A percentile compares a stretch with the other conserved stretches of the same genome.
These are phyloP conservation scores for Cyclotella sp. DNA, from an alignment of 108 stramenopile genomes.

Conservation along the genomic window DNA sequence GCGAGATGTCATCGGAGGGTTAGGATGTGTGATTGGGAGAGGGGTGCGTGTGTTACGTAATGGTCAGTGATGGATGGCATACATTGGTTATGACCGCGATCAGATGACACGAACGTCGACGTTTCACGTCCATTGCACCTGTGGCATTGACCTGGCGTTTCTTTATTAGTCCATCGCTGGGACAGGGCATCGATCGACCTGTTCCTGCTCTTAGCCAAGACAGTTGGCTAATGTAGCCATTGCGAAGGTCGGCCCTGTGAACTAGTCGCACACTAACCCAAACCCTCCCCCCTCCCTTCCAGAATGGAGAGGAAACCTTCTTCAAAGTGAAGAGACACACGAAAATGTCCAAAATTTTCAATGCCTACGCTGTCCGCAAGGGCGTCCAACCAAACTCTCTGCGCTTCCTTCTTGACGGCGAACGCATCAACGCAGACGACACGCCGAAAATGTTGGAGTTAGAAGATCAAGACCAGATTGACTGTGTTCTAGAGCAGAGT, in stretches of 20 bases:
- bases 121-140: no score
- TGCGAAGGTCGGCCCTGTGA: no score
- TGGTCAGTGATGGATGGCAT: no score
- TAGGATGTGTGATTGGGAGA: no score
- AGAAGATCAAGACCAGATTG: conserved; percentile 83
- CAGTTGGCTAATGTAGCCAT: no score
- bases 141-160: no score
- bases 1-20: not conserved
- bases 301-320: conserved; percentile 64
- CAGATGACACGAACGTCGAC: no score
- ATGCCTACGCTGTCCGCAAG: conserved; percentile 66
- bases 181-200: no score
- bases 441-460: conserved; percentile 69
- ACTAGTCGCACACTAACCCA: not conserved
- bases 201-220: no score
- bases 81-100: no score
- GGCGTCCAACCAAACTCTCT: conserved; percentile 54
- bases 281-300: not conserved
- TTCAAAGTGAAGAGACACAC: conserved; percentile 81
- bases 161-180: no score
- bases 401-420: conserved; percentile 79
- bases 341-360: conserved; percentile 59
- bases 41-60: no score
- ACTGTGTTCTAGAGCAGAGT: conserved; percentile 40
- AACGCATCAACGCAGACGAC: conserved; percentile 53